Percentiles rank a stretch among this genome's conserved stretches.
phyloP scores from a whole-genome alignment of 2,329 filamentous ascomycete genomes.

The Malbranchea cinnamomea region DNA sequence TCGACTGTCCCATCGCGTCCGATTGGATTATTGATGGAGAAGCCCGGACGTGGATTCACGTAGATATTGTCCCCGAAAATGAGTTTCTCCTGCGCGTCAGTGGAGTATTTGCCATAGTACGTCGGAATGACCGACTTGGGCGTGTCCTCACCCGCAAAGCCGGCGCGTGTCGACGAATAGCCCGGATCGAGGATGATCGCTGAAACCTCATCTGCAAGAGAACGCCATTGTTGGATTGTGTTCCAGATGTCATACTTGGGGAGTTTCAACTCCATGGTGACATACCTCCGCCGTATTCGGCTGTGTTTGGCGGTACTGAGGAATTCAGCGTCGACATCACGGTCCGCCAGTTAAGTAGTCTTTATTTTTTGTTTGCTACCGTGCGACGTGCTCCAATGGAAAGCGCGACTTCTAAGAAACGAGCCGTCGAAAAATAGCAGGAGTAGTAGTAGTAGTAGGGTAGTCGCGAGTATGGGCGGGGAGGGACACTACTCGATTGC shows the following conservation, averaged over 20 bases:
- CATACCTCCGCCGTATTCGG: slow-evolving; percentile 36
- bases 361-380: no score
- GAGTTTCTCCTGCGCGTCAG: slow-evolving; percentile 38
- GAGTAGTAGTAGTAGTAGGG: no score
- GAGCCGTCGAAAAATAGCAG: no score
- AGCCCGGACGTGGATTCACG: slow-evolving; percentile 55
- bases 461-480: neutral
- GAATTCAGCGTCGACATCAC: no score
- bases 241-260: no score
- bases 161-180: slow-evolving; percentile 78
- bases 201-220: slow-evolving; percentile 95
- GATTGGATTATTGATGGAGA: slow-evolving; percentile 89
- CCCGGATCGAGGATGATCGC: slow-evolving; percentile 93
- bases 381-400: no score
- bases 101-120: slow-evolving; percentile 57
- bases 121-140: slow-evolving; percentile 88
- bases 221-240: no score
- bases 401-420: no score
- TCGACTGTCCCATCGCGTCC: slow-evolving; percentile 77
- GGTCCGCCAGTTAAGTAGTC: no score
- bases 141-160: slow-evolving; percentile 93
- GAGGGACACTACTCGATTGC: no score
- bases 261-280: no score
- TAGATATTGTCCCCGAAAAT: slow-evolving; percentile 87
- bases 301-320: slow-evolving; percentile 30